These are phyloP conservation scores for Candolleomyces aberdarensis DNA, from an alignment of 768 basidiomycete species.

Conservation along the genomic window DNA sequence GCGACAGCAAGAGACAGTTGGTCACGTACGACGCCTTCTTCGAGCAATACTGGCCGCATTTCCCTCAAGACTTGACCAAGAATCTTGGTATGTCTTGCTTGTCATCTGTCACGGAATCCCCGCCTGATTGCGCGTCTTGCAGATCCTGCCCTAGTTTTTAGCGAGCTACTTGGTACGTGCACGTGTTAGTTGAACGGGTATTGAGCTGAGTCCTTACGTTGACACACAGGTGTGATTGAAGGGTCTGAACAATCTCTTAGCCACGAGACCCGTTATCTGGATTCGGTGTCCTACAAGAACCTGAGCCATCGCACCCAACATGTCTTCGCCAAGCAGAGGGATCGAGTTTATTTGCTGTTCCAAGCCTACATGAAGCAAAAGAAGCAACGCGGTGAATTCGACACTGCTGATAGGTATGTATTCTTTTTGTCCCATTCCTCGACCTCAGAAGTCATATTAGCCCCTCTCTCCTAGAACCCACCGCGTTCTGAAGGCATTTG, in stretches of 20 bases:
- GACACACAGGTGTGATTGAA: conserved; percentile 49
- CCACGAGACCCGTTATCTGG: conserved; percentile 33
- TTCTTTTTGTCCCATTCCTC: not conserved
- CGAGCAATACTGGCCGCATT: conserved; percentile 52
- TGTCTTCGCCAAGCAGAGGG: conserved; percentile 46
- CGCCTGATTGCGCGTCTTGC: not conserved
- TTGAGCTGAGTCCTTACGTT: not conserved
- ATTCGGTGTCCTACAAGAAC: conserved; percentile 36
- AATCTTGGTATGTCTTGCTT: conserved; percentile 39
- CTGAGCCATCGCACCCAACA: conserved; percentile 49
- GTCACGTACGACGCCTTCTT: conserved; percentile 48
- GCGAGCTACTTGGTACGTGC: conserved; percentile 52
- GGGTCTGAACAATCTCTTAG: conserved; percentile 53
- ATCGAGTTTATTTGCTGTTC: conserved; percentile 48
- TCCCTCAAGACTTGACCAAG: conserved; percentile 46
- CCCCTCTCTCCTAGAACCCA: conserved; percentile 38
- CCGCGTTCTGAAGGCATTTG: conserved; percentile 34
- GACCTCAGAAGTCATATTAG: not conserved
- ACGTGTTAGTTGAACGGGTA: not conserved
- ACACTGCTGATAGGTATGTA: conserved; percentile 54
- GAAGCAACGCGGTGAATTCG: conserved; percentile 36
- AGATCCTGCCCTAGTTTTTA: conserved; percentile 62
- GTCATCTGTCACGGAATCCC: not conserved
- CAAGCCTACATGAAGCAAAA: conserved; percentile 45
- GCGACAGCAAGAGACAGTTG: conserved; percentile 5